Conservation (phyloP, 1,139 yeast species). For the Candida freyschussii region DNA sequence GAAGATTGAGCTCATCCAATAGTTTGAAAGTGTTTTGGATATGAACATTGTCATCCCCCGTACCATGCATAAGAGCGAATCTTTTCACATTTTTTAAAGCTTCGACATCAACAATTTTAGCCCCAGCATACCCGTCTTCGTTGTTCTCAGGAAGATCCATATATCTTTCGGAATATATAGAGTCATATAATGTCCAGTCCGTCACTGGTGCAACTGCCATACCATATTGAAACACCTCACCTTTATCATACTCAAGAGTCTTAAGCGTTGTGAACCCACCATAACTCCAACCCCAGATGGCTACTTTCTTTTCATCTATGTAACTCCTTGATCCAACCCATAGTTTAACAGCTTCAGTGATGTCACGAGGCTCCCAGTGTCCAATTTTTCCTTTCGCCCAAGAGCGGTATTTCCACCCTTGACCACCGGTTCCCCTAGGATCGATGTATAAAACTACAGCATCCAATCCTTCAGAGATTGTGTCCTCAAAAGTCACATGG, state of each 20-base stretch:
- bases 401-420: constrained; percentile 64
- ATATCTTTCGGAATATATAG: constrained; percentile 75
- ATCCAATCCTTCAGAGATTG: constrained; percentile 54
- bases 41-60: constrained; percentile 90
- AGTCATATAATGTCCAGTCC: constrained; percentile 64
- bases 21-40: constrained; percentile 71
- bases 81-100: constrained; percentile 44
- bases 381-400: constrained; percentile 65
- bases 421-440: constrained; percentile 82
- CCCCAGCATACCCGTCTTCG: constrained; percentile 41
- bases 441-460: constrained; percentile 70
- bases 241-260: constrained; percentile 59
- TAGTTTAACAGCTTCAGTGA: constrained; percentile 51
- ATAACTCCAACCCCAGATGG: constrained; percentile 83
- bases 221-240: constrained; percentile 57
- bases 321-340: constrained; percentile 50
- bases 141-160: constrained; percentile 61
- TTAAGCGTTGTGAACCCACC: constrained; percentile 70
- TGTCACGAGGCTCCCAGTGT: constrained; percentile 71
- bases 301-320: constrained; percentile 52
- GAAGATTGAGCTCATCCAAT: constrained; percentile 57
- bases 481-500: constrained; percentile 55
- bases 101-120: constrained; percentile 39
- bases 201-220: constrained; percentile 80
- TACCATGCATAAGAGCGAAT: constrained; percentile 79